Base-by-base conservation (phyloP, 2,329 filamentous ascomycete species). In the Polytolypa hystricis region DNA sequence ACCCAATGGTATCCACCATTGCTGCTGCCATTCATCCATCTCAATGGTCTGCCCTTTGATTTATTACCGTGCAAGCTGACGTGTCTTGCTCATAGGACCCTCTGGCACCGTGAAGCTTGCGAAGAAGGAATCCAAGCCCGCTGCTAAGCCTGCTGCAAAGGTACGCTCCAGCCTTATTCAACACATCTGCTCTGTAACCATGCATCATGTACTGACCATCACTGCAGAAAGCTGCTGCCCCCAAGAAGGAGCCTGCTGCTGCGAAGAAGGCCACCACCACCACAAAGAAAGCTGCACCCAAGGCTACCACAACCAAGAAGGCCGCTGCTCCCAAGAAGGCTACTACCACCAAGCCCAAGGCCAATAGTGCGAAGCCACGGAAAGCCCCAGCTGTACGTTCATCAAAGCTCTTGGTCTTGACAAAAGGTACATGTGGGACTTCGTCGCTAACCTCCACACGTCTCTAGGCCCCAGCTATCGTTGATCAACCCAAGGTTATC, bases 71-170 rank as follows among this genome's bases (percentile, higher is more conserved):
- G 16, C 25, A 25, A 28, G 42, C 53, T 60, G 44, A 61, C 55
- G 46, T 50, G 47, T 51, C 42, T 37, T 25, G 17, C 25, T 30
- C 40, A 35, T 41, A 86, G 81, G 82, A 53, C 73, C 84, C 42
- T 94, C 86, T 46, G 86, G 86, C 42, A 82, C 84, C 49, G 85
- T 91, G 64, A 94, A 94, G 80, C 79, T 94, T 42, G 81, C 81
- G 42, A 89, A 89, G 78, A 86, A 85, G 70, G 71, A 74, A 38
- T 39, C 59, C 32, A 61, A 70, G 60, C 58, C 66, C 17, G 28
- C 40, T 28, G 26, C 61, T 43, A 62, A 65, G 35, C n/a, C 49
- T 15, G 44, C 50, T 46, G 54, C 56, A 30, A 48, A 57, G 30
- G 29, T 25, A 37, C 14, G 27, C 26, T 9, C n/a, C n/a, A 25